phyloP scores from a whole-genome alignment of 2,329 filamentous ascomycete genomes.

The Apiospora saccharicola region DNA sequence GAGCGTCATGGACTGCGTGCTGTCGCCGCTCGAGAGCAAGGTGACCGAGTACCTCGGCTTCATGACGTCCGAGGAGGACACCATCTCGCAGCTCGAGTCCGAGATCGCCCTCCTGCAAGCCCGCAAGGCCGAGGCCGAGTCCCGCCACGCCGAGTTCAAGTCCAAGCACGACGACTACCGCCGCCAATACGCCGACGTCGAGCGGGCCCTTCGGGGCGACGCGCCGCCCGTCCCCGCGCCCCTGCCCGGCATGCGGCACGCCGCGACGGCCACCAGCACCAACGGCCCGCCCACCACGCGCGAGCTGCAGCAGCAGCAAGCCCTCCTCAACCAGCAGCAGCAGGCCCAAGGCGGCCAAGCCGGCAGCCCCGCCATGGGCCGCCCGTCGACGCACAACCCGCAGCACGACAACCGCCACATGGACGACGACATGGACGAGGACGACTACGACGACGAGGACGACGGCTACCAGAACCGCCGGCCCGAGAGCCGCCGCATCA shows the following conservation, averaged over 20 bases:
- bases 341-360: slow-evolving; percentile 16
- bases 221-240: slow-evolving; percentile 35
- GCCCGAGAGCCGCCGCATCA: slow-evolving; percentile 37
- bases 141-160: slow-evolving; percentile 51
- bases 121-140: slow-evolving; percentile 49
- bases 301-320: slow-evolving; percentile 29
- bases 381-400: slow-evolving; percentile 25
- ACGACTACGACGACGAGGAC: slow-evolving; percentile 31
- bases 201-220: slow-evolving; percentile 51
- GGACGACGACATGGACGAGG: slow-evolving; percentile 34
- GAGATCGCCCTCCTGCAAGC: slow-evolving; percentile 51
- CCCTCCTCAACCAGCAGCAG: slow-evolving; percentile 25
- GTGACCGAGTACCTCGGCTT: slow-evolving; percentile 51
- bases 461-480: slow-evolving; percentile 30
- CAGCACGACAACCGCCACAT: slow-evolving; percentile 34
- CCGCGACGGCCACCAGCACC: neutral
- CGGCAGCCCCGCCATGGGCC: slow-evolving; percentile 25
- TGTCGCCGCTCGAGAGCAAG: slow-evolving; percentile 54
- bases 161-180: slow-evolving; percentile 53
- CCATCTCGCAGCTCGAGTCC: slow-evolving; percentile 52
- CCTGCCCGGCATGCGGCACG: slow-evolving; percentile 26
- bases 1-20: slow-evolving; percentile 51
- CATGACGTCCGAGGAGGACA: slow-evolving; percentile 50
- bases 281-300: slow-evolving; percentile 24
- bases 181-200: slow-evolving; percentile 51